Percentiles rank a stretch among this genome's conserved stretches.
Conservation (phyloP, 805 yeast species). For the Candida insectorum region DNA sequence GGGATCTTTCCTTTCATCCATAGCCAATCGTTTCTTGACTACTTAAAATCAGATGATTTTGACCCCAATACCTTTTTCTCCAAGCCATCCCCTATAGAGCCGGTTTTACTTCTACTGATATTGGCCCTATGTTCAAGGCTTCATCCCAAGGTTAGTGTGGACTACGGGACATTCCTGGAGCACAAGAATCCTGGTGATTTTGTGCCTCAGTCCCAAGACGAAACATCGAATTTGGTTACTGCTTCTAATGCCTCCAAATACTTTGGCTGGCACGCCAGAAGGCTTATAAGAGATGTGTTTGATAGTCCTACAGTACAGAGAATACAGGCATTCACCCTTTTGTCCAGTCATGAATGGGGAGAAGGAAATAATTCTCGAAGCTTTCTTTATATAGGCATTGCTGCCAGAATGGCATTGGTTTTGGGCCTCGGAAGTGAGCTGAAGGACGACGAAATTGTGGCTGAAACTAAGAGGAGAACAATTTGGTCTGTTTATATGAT, state of each 20-base stretch:
- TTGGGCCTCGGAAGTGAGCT: constrained; percentile 26
- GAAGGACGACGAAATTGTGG: constrained; percentile 17
- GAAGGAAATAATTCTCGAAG: constrained; percentile 35
- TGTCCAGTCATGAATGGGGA: constrained; percentile 42
- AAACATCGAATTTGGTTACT: not conserved
- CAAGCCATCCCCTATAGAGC: constrained; percentile 21
- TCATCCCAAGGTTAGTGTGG: constrained; percentile 25
- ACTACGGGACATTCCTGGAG: constrained; percentile 31
- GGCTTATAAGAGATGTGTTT: constrained; percentile 26
- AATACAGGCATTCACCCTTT: constrained; percentile 33
- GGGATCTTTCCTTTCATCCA: constrained; percentile 24
- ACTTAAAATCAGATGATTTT: constrained; percentile 17
- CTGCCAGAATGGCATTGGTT: constrained; percentile 36
- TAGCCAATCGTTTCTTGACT: constrained; percentile 18
- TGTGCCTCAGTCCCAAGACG: constrained; percentile 15
- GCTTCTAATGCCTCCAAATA: constrained; percentile 33
- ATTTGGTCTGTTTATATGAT: constrained; percentile 41
- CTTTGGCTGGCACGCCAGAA: constrained; percentile 38
- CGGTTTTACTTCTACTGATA: constrained; percentile 30
- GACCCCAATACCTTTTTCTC: constrained; percentile 17
- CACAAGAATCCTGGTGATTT: constrained; percentile 21
- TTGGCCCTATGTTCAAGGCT: constrained; percentile 33
- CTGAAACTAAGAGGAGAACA: constrained; percentile 33
- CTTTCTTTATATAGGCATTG: constrained; percentile 35
- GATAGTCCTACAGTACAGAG: constrained; percentile 37